These are phyloP conservation scores for Gastrolobium villosum DNA, from an alignment of 306 rosid genomes.

Conservation along the genomic window DNA sequence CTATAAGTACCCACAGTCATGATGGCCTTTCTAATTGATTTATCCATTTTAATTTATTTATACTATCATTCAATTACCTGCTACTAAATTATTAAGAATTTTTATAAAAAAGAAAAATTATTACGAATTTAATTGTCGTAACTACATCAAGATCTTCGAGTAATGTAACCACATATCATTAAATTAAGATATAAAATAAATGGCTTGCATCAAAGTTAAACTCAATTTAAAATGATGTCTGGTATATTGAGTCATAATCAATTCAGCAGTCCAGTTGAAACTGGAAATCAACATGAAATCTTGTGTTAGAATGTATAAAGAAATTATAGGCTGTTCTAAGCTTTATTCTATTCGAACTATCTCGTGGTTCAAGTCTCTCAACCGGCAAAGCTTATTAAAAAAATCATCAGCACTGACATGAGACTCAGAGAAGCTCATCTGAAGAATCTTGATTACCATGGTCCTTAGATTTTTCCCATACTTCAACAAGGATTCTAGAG, in stretches of 20 bases:
- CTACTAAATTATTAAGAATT: too few relatives aligned
- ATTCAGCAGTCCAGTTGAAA: conserved; percentile 16
- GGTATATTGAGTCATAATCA: not conserved
- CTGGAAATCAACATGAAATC: conserved; percentile 18
- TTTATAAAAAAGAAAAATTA: too few relatives aligned
- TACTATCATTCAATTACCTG: too few relatives aligned
- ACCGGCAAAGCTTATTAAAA: conserved; percentile 87
- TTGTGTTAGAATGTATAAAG: not conserved
- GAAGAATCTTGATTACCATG: conserved; percentile 86
- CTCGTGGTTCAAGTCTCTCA: conserved; percentile 67
- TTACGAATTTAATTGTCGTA: too few relatives aligned
- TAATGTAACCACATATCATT: not conserved
- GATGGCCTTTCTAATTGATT: too few relatives aligned
- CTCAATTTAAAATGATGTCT: not conserved
- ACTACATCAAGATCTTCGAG: too few relatives aligned
- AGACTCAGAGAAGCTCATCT: conserved; percentile 78
- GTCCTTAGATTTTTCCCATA: conserved; percentile 74
- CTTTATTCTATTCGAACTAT: conserved; percentile 81
- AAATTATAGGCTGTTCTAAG: not conserved
- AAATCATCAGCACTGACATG: conserved; percentile 89
- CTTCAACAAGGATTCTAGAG: conserved; percentile 86
- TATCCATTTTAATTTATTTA: too few relatives aligned
- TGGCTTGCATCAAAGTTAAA: not conserved
- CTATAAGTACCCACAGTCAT: too few relatives aligned
- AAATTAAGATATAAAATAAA: not conserved